Conservation (phyloP, 106 monocot genomes). For the Allium sativum region DNA sequence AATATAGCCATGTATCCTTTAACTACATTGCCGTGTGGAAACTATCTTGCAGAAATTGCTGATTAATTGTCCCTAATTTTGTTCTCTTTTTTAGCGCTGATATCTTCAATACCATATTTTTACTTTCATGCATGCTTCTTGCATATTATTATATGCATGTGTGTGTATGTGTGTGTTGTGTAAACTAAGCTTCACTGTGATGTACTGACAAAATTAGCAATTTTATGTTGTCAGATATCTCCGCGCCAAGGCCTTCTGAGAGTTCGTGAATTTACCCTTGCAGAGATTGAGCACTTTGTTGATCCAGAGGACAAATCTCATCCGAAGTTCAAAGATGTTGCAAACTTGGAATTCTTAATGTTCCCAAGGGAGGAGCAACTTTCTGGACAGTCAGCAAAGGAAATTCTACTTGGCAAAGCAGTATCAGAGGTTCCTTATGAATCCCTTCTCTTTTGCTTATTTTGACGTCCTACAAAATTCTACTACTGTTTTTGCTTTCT, state of each 20-base stretch:
- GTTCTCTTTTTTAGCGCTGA: too few species aligned
- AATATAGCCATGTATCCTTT: too few species aligned
- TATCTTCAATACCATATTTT: too few species aligned
- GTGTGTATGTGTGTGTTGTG: too few species aligned
- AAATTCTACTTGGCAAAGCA: slow-evolving; percentile 59
- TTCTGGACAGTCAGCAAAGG: slow-evolving; percentile 41
- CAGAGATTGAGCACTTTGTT: slow-evolving; percentile 98
- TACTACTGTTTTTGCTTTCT: too few species aligned
- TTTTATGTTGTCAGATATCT: slow-evolving; percentile 52
- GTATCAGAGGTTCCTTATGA: slow-evolving; percentile 44
- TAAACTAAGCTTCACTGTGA: too few species aligned
- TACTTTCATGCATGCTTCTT: too few species aligned
- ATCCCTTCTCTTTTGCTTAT: background rate
- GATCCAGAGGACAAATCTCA: slow-evolving; percentile 95
- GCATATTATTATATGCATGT: too few species aligned
- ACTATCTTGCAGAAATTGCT: too few species aligned
- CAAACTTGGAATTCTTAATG: slow-evolving; percentile 76
- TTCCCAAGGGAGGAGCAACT: slow-evolving; percentile 82
- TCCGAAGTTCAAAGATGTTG: slow-evolving; percentile 77
- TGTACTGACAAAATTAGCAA: background rate
- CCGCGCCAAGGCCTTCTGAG: slow-evolving; percentile 93
- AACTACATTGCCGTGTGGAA: too few species aligned
- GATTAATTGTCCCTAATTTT: too few species aligned
- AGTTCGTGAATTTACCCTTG: slow-evolving; percentile 90
- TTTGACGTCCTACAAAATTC: too few species aligned